Conservation (phyloP, 2,329 filamentous ascomycete species). For the Dactylella cylindrospora region DNA sequence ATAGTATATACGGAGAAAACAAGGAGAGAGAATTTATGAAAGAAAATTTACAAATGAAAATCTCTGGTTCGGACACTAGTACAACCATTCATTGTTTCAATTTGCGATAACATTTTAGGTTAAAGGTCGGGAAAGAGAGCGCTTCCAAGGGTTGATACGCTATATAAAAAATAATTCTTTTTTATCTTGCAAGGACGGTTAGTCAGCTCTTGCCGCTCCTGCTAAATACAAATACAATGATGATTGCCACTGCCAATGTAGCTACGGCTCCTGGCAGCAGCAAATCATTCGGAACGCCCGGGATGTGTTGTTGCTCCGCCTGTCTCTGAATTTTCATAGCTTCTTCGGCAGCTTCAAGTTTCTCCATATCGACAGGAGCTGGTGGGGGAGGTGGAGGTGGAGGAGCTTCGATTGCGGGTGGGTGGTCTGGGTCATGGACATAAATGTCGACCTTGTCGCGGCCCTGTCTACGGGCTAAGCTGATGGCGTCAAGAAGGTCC, state of each 20-base stretch:
- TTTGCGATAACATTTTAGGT: no score
- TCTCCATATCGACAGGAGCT: constrained; percentile 56
- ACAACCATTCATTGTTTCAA: no score
- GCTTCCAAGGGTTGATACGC: background rate
- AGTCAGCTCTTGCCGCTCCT: constrained; percentile 53
- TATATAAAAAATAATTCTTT: constrained; percentile 3
- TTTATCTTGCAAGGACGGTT: constrained; percentile 41
- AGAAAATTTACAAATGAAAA: background rate
- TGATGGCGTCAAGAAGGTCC: constrained; percentile 86
- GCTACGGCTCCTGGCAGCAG: constrained; percentile 81
- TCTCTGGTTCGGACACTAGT: background rate
- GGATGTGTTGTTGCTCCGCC: constrained; percentile 71
- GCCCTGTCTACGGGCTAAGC: constrained; percentile 72
- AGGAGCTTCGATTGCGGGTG: constrained; percentile 69
- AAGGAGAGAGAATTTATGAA: constrained; percentile 9
- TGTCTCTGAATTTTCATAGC: constrained; percentile 41
- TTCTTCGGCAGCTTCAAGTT: constrained; percentile 53
- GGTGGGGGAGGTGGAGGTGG: constrained; percentile 60
- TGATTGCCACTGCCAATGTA: constrained; percentile 89
- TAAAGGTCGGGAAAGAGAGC: background rate
- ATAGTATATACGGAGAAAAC: constrained; percentile 36
- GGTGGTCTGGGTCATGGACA: constrained; percentile 87
- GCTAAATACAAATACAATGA: constrained; percentile 87
- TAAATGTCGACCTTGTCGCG: constrained; percentile 96
- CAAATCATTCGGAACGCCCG: constrained; percentile 90